These are phyloP conservation scores for Casaregolazyma suthepensis DNA, from an alignment of 1,139 yeast genomes.

Conservation along the genomic window DNA sequence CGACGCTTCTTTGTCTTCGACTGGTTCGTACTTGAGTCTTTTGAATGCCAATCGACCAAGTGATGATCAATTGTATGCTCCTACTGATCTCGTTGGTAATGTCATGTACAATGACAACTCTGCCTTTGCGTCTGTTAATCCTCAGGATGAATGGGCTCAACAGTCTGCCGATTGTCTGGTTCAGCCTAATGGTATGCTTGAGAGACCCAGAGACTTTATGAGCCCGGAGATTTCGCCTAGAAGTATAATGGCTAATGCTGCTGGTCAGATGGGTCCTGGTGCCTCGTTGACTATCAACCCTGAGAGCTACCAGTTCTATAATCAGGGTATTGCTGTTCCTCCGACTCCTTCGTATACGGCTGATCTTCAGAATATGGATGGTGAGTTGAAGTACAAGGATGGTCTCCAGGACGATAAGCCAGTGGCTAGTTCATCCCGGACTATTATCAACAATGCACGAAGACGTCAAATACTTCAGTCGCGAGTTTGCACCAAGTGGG, in stretches of 20 bases:
- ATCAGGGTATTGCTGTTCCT: background rate
- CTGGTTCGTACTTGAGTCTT: conserved; percentile 1
- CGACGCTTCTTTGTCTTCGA: conserved; percentile 4
- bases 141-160: background rate
- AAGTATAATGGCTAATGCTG: background rate
- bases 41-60: background rate
- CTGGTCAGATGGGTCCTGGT: background rate
- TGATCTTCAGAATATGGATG: background rate
- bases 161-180: background rate
- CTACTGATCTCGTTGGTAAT: background rate
- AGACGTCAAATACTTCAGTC: conserved; percentile 14
- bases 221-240: background rate
- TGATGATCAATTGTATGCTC: background rate
- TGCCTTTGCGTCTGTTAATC: background rate
- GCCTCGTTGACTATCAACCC: background rate
- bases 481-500: conserved; percentile 25
- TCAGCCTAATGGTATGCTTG: conserved; percentile 1
- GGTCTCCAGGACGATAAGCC: conserved; percentile 2
- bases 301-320: background rate
- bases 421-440: background rate
- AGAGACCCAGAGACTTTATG: background rate
- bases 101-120: background rate
- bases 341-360: background rate
- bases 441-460: background rate
- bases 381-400: conserved; percentile 5